Evolutionary conservation across 345 rosid species (phyloP).

Genomic region (Cochlearia excelsa): DNA sequence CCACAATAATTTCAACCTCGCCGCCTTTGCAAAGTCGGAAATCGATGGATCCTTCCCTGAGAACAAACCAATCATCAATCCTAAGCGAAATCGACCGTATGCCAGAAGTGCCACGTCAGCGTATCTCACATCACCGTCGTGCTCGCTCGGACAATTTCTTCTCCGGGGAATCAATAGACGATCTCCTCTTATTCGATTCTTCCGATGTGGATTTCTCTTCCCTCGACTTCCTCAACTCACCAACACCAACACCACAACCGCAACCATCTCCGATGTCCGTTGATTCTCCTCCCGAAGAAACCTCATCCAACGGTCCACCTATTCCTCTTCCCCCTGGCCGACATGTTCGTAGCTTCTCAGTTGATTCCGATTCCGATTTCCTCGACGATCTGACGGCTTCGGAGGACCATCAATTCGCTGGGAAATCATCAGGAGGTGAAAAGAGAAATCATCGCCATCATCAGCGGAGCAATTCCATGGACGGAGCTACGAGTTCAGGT

Average conservation of each 20-base stretch:
- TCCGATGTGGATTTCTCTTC: conserved; percentile 79
- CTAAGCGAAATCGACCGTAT: conserved; percentile 53
- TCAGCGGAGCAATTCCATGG: conserved; percentile 78
- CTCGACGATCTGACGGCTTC: conserved; percentile 51
- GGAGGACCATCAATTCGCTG: conserved; percentile 39
- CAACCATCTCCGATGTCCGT: conserved; percentile 44
- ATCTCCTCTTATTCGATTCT: conserved; percentile 78
- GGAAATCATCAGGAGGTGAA: conserved; percentile 39
- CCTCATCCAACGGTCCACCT: conserved; percentile 48
- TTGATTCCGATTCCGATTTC: conserved; percentile 90
- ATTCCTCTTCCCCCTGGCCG: conserved; percentile 35
- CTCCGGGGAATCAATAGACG: conserved; percentile 67
- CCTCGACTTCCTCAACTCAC: conserved; percentile 55
- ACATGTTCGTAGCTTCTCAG: conserved; percentile 83
- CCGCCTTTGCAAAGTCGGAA: no score
- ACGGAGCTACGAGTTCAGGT: conserved; percentile 49
- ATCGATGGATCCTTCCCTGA: conserved; percentile 17
- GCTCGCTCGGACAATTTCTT: conserved; percentile 89
- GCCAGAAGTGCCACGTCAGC: conserved; percentile 57
- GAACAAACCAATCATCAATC: conserved; percentile 9
- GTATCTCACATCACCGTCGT: conserved; percentile 71
- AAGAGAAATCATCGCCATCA: conserved; percentile 35
- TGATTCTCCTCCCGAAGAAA: conserved; percentile 65
- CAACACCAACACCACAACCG: conserved; percentile 23
- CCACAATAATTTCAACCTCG: no score